A percentile compares a stretch with the other conserved stretches of the same genome.
Evolutionary conservation across 257 asterid genomes (phyloP).

Genomic region (Solanum chaucha): DNA sequence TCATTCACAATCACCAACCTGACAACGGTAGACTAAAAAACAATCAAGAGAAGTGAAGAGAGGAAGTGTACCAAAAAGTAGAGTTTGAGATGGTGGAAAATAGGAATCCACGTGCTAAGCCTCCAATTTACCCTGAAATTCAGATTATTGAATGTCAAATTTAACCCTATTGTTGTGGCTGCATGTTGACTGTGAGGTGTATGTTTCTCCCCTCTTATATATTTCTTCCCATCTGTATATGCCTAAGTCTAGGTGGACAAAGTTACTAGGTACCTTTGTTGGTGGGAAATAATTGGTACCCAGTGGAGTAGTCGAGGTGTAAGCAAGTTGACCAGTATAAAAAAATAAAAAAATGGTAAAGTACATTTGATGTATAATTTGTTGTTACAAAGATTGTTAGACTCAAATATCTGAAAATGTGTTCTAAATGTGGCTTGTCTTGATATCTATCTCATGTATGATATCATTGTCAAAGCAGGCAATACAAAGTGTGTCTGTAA

Average conservation of each 20-base stretch:
- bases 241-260: neutral
- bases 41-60: neutral
- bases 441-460: neutral
- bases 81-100: neutral
- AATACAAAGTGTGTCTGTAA: neutral
- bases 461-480: neutral
- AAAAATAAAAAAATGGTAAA: neutral
- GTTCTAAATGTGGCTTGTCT: neutral
- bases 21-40: neutral
- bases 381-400: neutral
- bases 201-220: neutral
- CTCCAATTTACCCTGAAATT: neutral
- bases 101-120: neutral
- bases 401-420: neutral
- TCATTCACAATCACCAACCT: neutral
- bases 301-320: neutral
- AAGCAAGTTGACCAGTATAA: neutral
- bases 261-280: neutral
- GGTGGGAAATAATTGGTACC: neutral
- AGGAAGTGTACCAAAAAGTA: neutral
- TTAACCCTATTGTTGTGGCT: neutral
- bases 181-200: neutral
- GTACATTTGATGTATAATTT: neutral
- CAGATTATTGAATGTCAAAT: neutral
- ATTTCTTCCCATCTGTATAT: neutral